phyloP scores from a whole-genome alignment of 306 rosid species.

The Malus domestica region ASM211411v1 NC_041792.1:26667907-26668406 shows the following conservation, averaged over 20 bases:
- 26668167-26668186: not conserved
- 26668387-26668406: not conserved
- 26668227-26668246: not conserved
- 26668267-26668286: not conserved
- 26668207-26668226: not conserved
- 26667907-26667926: no score
- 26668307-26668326: slow-evolving; percentile 16
- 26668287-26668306: not conserved
- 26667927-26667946: no score
- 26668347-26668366: not conserved
- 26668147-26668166: not conserved
- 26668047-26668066: not conserved
- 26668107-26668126: not conserved
- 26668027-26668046: no score
- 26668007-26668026: no score
- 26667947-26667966: no score
- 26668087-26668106: not conserved
- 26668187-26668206: not conserved
- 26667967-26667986: no score
- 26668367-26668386: slow-evolving; percentile 21
- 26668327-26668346: not conserved
- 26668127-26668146: no score
- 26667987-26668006: no score
- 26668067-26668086: not conserved
- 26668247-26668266: not conserved